phyloP scores from a whole-genome alignment of 768 basidiomycete species.

The Chlorophyllum brunneum region DNA sequence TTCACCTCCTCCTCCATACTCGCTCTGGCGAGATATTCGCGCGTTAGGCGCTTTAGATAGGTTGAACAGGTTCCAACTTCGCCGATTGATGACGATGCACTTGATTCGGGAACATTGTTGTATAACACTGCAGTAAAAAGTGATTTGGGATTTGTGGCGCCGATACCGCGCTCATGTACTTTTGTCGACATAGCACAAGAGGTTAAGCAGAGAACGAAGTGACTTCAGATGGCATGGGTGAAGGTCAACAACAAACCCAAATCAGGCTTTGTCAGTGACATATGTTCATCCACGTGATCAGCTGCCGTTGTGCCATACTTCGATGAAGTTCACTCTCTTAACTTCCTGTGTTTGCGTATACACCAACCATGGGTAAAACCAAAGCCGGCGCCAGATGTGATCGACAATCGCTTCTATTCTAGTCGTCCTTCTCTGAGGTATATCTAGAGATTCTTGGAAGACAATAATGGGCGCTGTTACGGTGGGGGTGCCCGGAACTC shows the following conservation, averaged over 20 bases:
- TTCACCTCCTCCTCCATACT: constrained; percentile 9
- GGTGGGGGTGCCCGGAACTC: no score
- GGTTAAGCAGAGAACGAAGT: neutral
- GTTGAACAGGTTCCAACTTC: constrained; percentile 1
- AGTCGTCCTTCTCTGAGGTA: no score
- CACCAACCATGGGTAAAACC: no score
- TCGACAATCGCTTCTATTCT: no score
- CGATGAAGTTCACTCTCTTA: neutral
- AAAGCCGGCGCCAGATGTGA: no score
- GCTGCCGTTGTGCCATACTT: neutral
- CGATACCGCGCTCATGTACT: neutral
- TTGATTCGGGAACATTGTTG: neutral
- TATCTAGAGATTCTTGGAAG: no score
- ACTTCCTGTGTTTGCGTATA: no score
- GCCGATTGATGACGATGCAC: neutral
- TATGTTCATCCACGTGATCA: neutral
- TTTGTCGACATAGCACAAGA: neutral
- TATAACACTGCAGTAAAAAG: constrained; percentile 10
- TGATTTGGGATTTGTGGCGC: neutral
- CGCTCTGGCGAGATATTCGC: constrained; percentile 11
- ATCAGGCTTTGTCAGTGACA: constrained; percentile 4
- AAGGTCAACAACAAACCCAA: neutral
- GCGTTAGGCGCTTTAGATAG: constrained; percentile 5
- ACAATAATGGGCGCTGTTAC: no score
- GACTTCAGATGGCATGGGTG: neutral